Base-by-base conservation (phyloP, 2,329 filamentous ascomycete genomes). In the Zymoseptoria brevis region DNA sequence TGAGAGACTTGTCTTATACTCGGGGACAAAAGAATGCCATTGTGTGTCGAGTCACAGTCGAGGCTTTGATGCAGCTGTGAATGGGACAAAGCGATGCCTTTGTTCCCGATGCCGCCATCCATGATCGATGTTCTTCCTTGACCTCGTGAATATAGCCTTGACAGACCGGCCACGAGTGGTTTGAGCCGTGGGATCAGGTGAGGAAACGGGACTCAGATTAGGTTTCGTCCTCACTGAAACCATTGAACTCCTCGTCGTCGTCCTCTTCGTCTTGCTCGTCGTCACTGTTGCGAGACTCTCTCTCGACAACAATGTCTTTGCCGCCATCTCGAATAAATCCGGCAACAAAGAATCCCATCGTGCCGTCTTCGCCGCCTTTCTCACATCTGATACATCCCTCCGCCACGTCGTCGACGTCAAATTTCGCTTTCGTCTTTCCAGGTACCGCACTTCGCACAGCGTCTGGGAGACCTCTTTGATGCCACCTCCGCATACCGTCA, bases 311-410 rank as follows among this genome's bases (percentile, higher is more conserved):
- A 9, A n/a, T 55, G 11, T 50, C 58, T 45, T 45, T 16, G 30
- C 53, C 56, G 1, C 53, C 66, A 50, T 87, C 83, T 56, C 89
- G 80, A 2, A 90, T 81, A 74, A 99, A 96, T 0, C 82, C 90
- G n/a, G 85, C 90, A 19, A 96, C 89, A 68, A 99, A 99, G 75
- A 99, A 97, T 0, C 94, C 93, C 83, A 96, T 96, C 0, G 92
- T 89, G 0, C 91, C 90, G 63, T 88, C 83, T 8, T 86, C 86
- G 66, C 93, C 90, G 24, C 85, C 88, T 67, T 92, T 89, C 73
- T 88, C 87, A 30, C 90, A 89, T 60, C 93, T 80, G 58, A 96
- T 87, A 69, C 91, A 96, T 2, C 82, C 88, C 24, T 93, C 86
- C 5, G 86, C 83, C 1, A 89, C 72, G 56, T 60, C 21, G 8